Evolutionary conservation across 371 early-diverging fungal genomes (phyloP), one percentile per base, ranked within the genome.

Genomic region (Mucor circinelloides): DNA sequence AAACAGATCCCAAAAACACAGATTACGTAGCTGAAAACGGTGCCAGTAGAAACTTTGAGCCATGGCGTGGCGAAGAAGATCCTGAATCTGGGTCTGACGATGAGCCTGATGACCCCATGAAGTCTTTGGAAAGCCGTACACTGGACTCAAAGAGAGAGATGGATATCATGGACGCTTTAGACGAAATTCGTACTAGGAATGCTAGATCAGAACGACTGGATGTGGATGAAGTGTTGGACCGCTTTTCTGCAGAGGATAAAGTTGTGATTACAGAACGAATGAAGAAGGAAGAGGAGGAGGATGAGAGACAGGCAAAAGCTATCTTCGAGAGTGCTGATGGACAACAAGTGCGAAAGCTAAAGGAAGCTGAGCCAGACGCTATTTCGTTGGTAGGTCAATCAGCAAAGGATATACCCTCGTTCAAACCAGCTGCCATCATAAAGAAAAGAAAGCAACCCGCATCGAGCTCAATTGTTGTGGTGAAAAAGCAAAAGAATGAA

Each of bases 11-110:
- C 1, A 89, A 95, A 72, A 98, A 97, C 76, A 84, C 93, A 17
- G 97, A 96, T 80, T 99, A 99, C 73, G 86, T 93, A 15, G 91
- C 92, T n/a, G 99, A 99, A 64, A 85, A 90, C 63, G 98, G 98
- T 36, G 98, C 96, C 0, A 88, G 81, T 59, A 82, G 99, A 25
- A 98, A 98, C 75, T 98, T 98, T 86, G 98, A 98, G 70, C 95
- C 96, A 0, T 95, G 96, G 95, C 76, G 95, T n/a, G 95, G 91
- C 15, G 91, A 93, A 36, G 87, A 84, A 7, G 91, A 89, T 25
- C 87, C 86, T 55, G 83, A 81, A 12, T 90, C 88, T 34, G 85
- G 83, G 44, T 52, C 70, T 15, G 70, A 77, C 63, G 71, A 79
- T 30, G 84, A 88, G 36, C 95, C 93, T 52, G 98, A 95, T 65